A percentile compares a stretch with the other conserved stretches of the same genome.
phyloP scores from a whole-genome alignment of 768 basidiomycete genomes.

The Serendipita sp. region DNA sequence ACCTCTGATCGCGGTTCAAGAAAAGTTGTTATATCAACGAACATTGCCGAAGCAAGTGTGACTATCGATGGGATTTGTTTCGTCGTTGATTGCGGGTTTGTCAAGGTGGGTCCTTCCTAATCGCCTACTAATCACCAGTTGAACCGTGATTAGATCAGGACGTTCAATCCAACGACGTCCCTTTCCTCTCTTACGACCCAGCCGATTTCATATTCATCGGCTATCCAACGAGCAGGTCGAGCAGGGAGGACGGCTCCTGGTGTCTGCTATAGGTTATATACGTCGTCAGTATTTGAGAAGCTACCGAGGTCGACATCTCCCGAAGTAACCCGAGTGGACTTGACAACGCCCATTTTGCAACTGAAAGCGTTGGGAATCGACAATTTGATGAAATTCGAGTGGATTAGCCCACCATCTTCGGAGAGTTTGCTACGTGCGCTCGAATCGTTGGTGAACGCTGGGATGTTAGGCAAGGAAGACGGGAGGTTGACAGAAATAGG shows the following conservation, averaged over 20 bases:
- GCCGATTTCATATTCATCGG: conserved; percentile 75
- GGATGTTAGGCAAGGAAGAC: conserved; percentile 64
- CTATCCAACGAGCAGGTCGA: conserved; percentile 83
- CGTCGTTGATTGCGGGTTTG: conserved; percentile 87
- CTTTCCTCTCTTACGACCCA: conserved; percentile 73
- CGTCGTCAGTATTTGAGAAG: conserved; percentile 38
- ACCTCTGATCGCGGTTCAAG: conserved; percentile 55
- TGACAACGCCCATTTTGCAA: conserved; percentile 82
- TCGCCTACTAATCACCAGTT: neutral
- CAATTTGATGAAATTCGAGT: conserved; percentile 91
- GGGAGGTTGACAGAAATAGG: conserved; percentile 64
- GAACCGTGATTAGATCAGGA: conserved; percentile 45
- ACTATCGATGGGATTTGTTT: conserved; percentile 93
- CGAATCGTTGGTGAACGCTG: conserved; percentile 62
- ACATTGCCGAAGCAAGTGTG: conserved; percentile 96
- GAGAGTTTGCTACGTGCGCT: conserved; percentile 73
- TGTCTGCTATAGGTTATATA: conserved; percentile 82
- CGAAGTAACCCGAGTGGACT: conserved; percentile 80
- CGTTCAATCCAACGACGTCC: conserved; percentile 71
- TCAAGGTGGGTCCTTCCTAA: conserved; percentile 45
- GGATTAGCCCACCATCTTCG: conserved; percentile 76
- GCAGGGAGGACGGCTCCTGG: conserved; percentile 89
- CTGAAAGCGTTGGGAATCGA: conserved; percentile 90
- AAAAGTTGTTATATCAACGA: conserved; percentile 86
- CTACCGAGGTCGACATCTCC: conserved; percentile 63